These are phyloP conservation scores for Thalassiosira exigua DNA, from an alignment of 352 stramenopile genomes.

Conservation along the genomic window DNA sequence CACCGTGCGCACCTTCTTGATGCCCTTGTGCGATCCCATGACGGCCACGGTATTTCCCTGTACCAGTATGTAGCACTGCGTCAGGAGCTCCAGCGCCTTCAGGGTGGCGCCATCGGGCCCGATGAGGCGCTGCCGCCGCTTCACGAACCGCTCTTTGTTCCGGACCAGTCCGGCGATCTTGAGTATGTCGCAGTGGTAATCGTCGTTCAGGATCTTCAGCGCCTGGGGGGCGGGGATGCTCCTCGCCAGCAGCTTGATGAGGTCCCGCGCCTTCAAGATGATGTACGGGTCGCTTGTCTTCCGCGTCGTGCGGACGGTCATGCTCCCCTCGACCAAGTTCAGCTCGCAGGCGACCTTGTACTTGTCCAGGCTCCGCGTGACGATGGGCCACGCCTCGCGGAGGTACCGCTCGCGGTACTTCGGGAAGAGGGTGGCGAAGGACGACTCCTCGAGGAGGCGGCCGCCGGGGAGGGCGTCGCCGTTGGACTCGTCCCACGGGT, in stretches of 20 bases:
- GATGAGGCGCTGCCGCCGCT: conserved; percentile 96
- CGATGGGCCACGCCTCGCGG: conserved; percentile 97
- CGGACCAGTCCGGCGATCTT: conserved; percentile 99
- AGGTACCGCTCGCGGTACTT: conserved; percentile 99
- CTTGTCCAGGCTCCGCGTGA: conserved; percentile 96
- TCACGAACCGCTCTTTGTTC: conserved; percentile 99
- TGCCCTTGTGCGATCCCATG: conserved; percentile 91
- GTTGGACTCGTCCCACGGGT: conserved; percentile 90
- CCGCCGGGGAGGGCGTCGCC: conserved; percentile 67
- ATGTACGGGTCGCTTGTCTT: conserved; percentile 98
- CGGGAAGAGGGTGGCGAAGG: conserved; percentile 99
- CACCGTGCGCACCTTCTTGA: conserved; percentile 95
- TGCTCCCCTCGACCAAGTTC: conserved; percentile 97
- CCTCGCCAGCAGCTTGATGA: conserved; percentile 98
- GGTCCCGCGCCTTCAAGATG: conserved; percentile 97
- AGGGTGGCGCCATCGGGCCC: conserved; percentile 97
- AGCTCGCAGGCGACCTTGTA: conserved; percentile 97
- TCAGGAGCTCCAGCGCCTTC: conserved; percentile 98
- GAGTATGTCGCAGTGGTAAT: conserved; percentile 99
- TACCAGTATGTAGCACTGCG: conserved; percentile 99
- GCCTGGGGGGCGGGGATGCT: conserved; percentile 96
- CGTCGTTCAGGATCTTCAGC: conserved; percentile 97
- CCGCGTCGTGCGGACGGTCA: conserved; percentile 94
- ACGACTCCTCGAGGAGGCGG: conserved; percentile 97
- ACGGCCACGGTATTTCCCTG: conserved; percentile 95